These are phyloP conservation scores for Aureobasidium sp. DNA, from an alignment of 2,329 filamentous ascomycete genomes.

Conservation along the genomic window DNA sequence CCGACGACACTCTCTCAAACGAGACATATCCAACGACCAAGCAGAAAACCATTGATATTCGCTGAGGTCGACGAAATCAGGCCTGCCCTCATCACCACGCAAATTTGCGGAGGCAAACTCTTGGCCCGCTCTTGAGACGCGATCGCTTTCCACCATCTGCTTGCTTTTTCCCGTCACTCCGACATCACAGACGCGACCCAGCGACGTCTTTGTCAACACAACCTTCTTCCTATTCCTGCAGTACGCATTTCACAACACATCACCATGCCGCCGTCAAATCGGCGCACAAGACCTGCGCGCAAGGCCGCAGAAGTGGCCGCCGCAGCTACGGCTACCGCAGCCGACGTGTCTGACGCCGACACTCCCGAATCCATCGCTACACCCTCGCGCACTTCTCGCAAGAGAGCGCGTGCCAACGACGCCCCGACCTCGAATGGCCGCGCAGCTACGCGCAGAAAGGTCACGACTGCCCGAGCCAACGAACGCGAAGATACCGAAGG, in stretches of 20 bases:
- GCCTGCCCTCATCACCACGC: not conserved
- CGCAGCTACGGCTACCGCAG: constrained; percentile 14
- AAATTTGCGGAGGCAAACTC: constrained; percentile 15
- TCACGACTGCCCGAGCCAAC: constrained; percentile 26
- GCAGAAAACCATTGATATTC: not conserved
- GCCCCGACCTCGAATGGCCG: constrained; percentile 17
- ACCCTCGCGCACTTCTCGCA: constrained; percentile 42
- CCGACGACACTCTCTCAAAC: not conserved
- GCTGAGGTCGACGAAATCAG: not conserved
- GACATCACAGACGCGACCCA: constrained; percentile 10
- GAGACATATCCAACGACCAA: not conserved
- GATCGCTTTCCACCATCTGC: not conserved
- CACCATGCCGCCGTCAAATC: constrained; percentile 18
- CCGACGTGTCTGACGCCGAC: constrained; percentile 33
- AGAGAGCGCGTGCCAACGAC: constrained; percentile 33
- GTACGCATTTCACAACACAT: not conserved
- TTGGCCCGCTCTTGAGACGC: constrained; percentile 9
- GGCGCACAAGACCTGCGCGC: constrained; percentile 17
- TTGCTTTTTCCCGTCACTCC: constrained; percentile 12
- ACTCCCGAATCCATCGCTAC: constrained; percentile 43
- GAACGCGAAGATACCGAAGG: constrained; percentile 33
- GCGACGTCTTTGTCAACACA: constrained; percentile 9
- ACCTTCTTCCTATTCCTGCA: not conserved
- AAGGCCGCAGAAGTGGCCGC: constrained; percentile 17
- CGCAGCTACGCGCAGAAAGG: constrained; percentile 28